These are phyloP conservation scores for Apiotrichum domesticum DNA, from an alignment of 1,284 basidiomycete genomes.

Conservation along the genomic window DNA sequence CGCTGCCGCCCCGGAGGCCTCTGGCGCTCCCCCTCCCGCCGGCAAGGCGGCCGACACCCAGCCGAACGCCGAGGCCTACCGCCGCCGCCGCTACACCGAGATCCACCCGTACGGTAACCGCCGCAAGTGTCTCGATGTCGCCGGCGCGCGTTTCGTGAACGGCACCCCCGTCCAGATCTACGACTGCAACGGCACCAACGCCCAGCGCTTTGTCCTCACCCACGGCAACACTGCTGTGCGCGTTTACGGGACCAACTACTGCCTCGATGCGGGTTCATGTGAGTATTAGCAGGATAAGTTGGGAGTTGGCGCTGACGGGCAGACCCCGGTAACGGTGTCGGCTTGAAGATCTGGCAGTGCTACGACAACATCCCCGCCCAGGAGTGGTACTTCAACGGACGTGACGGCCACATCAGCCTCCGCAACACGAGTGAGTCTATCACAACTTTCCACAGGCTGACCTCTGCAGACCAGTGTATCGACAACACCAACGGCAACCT, in stretches of 20 bases:
- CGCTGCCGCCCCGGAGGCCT: too few relatives aligned
- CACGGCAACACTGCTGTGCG: slow-evolving; percentile 11
- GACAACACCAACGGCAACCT: slow-evolving; percentile 25
- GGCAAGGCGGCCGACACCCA: background rate
- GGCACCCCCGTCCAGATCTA: slow-evolving; percentile 13
- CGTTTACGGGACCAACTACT: slow-evolving; percentile 23
- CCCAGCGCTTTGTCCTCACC: background rate
- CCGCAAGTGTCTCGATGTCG: slow-evolving; percentile 10
- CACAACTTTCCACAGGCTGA: background rate
- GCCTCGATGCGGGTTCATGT: slow-evolving; percentile 15
- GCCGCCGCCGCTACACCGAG: too few relatives aligned
- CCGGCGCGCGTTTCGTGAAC: slow-evolving; percentile 1
- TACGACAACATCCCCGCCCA: slow-evolving; percentile 15
- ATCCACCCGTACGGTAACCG: background rate
- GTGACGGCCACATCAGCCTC: background rate
- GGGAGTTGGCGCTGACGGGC: background rate
- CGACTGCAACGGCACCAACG: background rate
- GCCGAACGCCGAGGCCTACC: background rate
- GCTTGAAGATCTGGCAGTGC: slow-evolving; percentile 17
- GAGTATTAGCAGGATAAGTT: background rate
- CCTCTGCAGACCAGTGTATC: slow-evolving; percentile 15
- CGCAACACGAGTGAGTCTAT: background rate
- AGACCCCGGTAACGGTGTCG: slow-evolving; percentile 10
- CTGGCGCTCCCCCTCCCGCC: background rate
- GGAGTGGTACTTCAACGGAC: background rate